Conservation (phyloP, 768 basidiomycete genomes). For the Mycena galopus region DNA sequence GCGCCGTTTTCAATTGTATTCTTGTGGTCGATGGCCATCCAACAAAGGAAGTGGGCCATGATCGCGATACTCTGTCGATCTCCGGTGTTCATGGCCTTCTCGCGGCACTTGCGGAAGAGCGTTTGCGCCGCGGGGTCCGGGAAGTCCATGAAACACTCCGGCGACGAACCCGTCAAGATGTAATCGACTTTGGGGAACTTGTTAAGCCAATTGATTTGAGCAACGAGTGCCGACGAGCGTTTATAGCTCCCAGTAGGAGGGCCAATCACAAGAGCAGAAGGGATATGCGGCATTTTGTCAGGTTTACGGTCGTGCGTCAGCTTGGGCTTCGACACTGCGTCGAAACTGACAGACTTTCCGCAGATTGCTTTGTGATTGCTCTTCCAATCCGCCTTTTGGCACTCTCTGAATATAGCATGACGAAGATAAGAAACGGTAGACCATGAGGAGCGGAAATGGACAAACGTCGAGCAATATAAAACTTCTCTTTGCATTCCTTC, state of each 20-base stretch:
- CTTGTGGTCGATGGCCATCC: conserved; percentile 4
- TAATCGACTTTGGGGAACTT: conserved; percentile 9
- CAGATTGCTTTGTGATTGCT: conserved; percentile 34
- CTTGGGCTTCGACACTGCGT: conserved; percentile 18
- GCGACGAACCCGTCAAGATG: not conserved
- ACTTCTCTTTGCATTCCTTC: conserved; percentile 24
- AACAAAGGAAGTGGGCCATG: conserved; percentile 30
- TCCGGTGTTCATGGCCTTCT: conserved; percentile 33
- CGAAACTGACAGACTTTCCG: conserved; percentile 33
- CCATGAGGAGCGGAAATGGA: not conserved
- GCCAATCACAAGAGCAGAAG: not conserved
- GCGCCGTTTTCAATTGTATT: not conserved
- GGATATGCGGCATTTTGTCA: not conserved
- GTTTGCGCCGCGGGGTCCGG: conserved; percentile 20
- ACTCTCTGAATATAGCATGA: conserved; percentile 23
- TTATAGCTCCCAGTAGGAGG: conserved; percentile 1
- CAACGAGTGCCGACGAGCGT: not conserved
- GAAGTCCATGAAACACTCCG: not conserved
- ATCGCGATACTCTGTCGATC: conserved; percentile 18
- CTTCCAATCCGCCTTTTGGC: conserved; percentile 38
- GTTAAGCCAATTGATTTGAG: not conserved
- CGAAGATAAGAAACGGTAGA: not conserved
- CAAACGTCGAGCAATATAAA: conserved; percentile 35
- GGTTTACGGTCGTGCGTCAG: not conserved
- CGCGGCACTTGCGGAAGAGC: conserved; percentile 24